Evolutionary conservation across 306 rosid species (phyloP).

Genomic region (Astragalus glycyphyllos): DNA sequence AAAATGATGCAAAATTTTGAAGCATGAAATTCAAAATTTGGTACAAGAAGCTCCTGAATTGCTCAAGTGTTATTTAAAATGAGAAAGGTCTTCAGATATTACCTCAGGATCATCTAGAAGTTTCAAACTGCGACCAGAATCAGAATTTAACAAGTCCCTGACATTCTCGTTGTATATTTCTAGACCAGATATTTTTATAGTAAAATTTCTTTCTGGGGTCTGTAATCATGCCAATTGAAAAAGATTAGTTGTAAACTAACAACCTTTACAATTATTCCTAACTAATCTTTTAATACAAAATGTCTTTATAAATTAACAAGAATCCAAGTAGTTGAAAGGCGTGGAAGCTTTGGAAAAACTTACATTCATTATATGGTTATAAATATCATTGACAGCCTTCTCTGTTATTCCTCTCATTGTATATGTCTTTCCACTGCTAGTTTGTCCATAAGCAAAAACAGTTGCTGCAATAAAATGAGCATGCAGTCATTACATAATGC

Average conservation of each 20-base stretch:
- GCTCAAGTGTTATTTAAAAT: neutral
- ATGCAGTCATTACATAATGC: constrained; percentile 23
- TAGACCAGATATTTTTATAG: constrained; percentile 86
- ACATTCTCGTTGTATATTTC: constrained; percentile 99
- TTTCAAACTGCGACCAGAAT: constrained; percentile 89
- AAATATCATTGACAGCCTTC: constrained; percentile 95
- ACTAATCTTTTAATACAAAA: neutral
- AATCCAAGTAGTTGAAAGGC: constrained; percentile 7
- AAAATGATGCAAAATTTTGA: constrained; percentile 9
- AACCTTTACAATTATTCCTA: constrained; percentile 10
- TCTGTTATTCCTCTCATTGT: constrained; percentile 99
- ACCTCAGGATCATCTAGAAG: constrained; percentile 99
- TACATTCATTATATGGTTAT: constrained; percentile 83
- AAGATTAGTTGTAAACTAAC: constrained; percentile 22
- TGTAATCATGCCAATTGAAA: constrained; percentile 49
- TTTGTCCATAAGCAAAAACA: constrained; percentile 97
- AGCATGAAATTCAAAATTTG: constrained; percentile 29
- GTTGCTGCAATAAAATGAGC: constrained; percentile 69
- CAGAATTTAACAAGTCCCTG: constrained; percentile 87
- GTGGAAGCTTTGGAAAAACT: constrained; percentile 37
- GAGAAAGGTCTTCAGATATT: too few relatives aligned
- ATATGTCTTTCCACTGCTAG: constrained; percentile 98
- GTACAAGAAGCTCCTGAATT: neutral
- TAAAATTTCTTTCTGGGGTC: constrained; percentile 93
- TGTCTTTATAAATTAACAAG: constrained; percentile 7